Conservation (phyloP, 2,329 filamentous ascomycete species). For the Diplodia mutila region DNA sequence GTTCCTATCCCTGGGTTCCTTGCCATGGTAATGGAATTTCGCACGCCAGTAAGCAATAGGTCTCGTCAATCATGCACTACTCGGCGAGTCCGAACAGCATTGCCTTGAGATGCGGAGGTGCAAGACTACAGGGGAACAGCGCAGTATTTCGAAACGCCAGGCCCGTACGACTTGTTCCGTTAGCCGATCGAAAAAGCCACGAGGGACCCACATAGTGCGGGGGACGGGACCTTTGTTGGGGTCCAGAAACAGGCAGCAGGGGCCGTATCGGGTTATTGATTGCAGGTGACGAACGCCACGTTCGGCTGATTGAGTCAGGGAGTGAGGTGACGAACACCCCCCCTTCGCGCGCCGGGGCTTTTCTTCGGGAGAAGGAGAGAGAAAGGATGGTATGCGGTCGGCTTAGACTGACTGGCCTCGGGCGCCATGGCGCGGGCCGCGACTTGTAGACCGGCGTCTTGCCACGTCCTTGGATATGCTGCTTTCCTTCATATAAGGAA, state of each 20-base stretch:
- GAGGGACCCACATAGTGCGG: constrained; percentile 1
- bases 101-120: too few species aligned
- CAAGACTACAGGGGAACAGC: neutral
- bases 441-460: neutral
- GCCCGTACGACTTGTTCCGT: neutral
- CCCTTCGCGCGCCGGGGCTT: neutral
- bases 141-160: neutral
- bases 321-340: neutral
- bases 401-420: neutral
- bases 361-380: neutral
- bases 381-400: neutral
- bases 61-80: neutral
- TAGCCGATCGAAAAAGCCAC: neutral
- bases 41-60: neutral
- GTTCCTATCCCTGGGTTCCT: neutral
- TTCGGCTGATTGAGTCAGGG: neutral
- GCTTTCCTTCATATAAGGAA: too few species aligned
- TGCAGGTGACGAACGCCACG: neutral
- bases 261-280: neutral
- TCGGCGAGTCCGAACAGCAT: too few species aligned
- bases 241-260: neutral
- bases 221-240: neutral
- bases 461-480: too few species aligned
- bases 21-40: neutral
- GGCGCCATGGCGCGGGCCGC: neutral